These are phyloP conservation scores for Sphaceloma murrayae DNA, from an alignment of 2,329 filamentous ascomycete genomes.

Conservation along the genomic window DNA sequence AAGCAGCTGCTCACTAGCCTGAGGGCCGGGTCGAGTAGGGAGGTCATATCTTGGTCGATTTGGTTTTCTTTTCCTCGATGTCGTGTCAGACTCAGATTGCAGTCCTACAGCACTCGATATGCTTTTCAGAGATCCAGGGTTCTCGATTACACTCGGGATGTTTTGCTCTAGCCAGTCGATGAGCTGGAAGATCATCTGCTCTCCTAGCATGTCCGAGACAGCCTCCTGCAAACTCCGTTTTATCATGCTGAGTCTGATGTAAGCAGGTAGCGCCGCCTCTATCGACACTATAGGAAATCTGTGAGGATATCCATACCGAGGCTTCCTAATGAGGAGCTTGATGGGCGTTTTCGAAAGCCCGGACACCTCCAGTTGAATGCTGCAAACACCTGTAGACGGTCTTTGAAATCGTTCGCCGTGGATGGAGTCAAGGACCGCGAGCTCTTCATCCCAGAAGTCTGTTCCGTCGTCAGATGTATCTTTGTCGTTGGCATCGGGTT, in stretches of 20 bases:
- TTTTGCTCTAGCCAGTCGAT: constrained; percentile 87
- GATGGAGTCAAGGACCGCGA: constrained; percentile 73
- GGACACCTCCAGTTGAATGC: constrained; percentile 54
- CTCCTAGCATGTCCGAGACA: constrained; percentile 60
- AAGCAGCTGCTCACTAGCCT: constrained; percentile 49
- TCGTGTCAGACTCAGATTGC: background rate
- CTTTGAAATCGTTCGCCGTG: constrained; percentile 62
- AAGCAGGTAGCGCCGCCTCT: constrained; percentile 63
- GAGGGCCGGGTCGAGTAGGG: constrained; percentile 51
- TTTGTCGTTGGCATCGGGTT: constrained; percentile 30
- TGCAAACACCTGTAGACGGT: constrained; percentile 47
- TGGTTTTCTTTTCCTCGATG: constrained; percentile 35
- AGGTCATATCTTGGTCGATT: constrained; percentile 20
- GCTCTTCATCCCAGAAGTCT: constrained; percentile 75
- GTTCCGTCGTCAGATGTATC: constrained; percentile 29
- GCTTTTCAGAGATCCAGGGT: constrained; percentile 73
- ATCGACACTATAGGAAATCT: constrained; percentile 60
- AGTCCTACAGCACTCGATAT: constrained; percentile 57
- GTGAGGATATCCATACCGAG: constrained; percentile 60
- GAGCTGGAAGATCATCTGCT: constrained; percentile 84
- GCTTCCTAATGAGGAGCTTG: constrained; percentile 57
- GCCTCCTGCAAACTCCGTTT: constrained; percentile 66
- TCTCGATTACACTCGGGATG: constrained; percentile 70
- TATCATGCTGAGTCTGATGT: constrained; percentile 83
- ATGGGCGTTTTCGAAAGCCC: constrained; percentile 36